Evolutionary conservation across 2,329 filamentous ascomycete species (phyloP), one percentile per base, ranked within the genome.

Genomic region (Cadophora malorum): DNA sequence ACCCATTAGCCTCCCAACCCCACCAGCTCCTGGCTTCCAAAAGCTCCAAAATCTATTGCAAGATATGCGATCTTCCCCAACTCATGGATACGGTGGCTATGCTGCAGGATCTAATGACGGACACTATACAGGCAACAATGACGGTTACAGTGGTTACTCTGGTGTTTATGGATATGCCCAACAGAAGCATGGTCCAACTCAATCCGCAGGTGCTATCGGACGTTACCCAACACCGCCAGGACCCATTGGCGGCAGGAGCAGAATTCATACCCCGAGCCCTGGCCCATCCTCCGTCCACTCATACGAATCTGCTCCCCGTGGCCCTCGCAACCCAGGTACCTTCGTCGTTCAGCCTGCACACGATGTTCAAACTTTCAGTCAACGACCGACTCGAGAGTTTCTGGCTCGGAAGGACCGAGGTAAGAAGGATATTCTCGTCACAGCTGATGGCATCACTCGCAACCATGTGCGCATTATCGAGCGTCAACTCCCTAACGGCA

Each of bases 401-500:
- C 21, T 59, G 4, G 38, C 33, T 60, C 70, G 69, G n/a, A 25
- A 66, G 16, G 67, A 71, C 31, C 68, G 66, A 16, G 58, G 52
- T 6, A 69, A 65, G 52, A 70, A 69, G 47, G 71, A 73, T 14
- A 68, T 74, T 47, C 52, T 73, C 25, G 68, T 74, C 45, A 59
- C 50, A 5, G 35, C 61, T n/a, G 19, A 31, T n/a, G 67, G 68
- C 6, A 38, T 71, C n/a, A 50, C 50, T 16, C 68, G 67, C 23
- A 74, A 73, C 50, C 19, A 41, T 33, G 61, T 67, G 25, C 64
- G 63, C 16, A 53, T 70, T 6, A 58, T 50, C 16, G 69, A 72
- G 23, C 12, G 53, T 19, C 59, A 68, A 16, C 60, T 59, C 5
- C 56, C 68, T 8, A 65, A 67, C 33, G 67, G 69, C 28, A 55